Percentiles rank a stretch among this genome's conserved stretches.
phyloP scores from a whole-genome alignment of 2,329 filamentous ascomycete genomes.

The Colletotrichum graminicola region DNA sequence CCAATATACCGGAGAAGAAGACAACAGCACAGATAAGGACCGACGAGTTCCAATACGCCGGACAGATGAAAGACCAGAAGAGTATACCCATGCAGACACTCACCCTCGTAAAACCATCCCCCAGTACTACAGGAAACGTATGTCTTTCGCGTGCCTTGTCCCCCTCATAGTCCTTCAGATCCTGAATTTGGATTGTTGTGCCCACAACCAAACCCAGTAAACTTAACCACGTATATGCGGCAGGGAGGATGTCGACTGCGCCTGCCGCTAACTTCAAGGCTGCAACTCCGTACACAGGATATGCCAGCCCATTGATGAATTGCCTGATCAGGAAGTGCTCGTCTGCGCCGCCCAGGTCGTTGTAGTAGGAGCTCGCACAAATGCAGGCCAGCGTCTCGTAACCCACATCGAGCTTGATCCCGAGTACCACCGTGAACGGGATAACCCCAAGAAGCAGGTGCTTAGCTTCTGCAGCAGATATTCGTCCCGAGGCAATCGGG shows the following conservation, averaged over 20 bases:
- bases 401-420: constrained; percentile 43
- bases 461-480: constrained; percentile 46
- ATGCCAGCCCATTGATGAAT: not conserved
- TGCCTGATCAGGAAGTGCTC: constrained; percentile 45
- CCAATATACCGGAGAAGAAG: not conserved
- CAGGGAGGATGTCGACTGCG: not conserved
- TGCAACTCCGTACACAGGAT: not conserved
- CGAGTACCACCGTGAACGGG: constrained; percentile 42
- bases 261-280: not conserved
- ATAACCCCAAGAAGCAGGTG: constrained; percentile 45
- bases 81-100: not conserved
- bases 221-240: not conserved
- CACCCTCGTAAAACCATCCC: not conserved
- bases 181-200: constrained; percentile 5
- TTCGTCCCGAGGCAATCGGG: constrained; percentile 46
- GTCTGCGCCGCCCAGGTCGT: constrained; percentile 52
- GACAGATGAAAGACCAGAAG: not conserved
- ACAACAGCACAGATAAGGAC: not conserved
- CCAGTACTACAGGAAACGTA: constrained; percentile 19
- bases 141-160: not conserved
- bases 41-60: not conserved
- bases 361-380: constrained; percentile 54
- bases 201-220: not conserved
- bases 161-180: constrained; percentile 5
- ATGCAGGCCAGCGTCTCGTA: constrained; percentile 48